Base-by-base conservation (phyloP, 805 yeast genomes). In the Hanseniaspora mollemarum region DNA sequence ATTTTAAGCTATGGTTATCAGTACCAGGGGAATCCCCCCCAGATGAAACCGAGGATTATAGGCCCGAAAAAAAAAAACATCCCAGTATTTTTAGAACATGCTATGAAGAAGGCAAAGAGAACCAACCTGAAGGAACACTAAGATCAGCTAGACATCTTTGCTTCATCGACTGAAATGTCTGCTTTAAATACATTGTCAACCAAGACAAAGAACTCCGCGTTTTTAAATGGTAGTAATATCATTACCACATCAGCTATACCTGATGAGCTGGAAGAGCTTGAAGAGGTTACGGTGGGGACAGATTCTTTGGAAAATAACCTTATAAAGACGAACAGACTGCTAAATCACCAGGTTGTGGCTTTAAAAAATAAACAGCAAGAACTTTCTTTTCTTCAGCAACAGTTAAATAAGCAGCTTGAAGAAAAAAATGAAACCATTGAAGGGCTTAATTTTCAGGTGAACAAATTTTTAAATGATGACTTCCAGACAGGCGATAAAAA, bases 231-330 rank as follows among this genome's bases (percentile, higher is more conserved):
- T n/a, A n/a, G n/a, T n/a, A 74, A 42, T 80, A 78, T 58, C 74
- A 81, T 57, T 79, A 76, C 59, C 80, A 84, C 84, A 74, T 80
- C 40, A 83, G 81, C 41, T 76, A 57, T 33, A 32, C 41, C 41
- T 10, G 41, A 22, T 35, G 38, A 35, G 18, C 12, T n/a, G 7
- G 46, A 43, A n/a, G 49, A 44, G 18, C 9, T 35, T 7, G 24
- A 33, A 33, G 19, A 35, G 12, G 8, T 12, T 28, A 9, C 12
- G 32, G n/a, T 13, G 18, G 19, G 7, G 16, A n/a, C 5, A 45
- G 9, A 5, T 28, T 10, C 24, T 22, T 31, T 48, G 15, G 51
- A 48, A 19, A 32, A 36, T 13, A 40, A 29, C 26, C 32, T 48
- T n/a, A 40, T 48, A 4, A 33, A 40, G 9, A 26, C 43, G 3